phyloP scores from a whole-genome alignment of 768 basidiomycete species.

The Dictyophora rubrovolvata region DNA sequence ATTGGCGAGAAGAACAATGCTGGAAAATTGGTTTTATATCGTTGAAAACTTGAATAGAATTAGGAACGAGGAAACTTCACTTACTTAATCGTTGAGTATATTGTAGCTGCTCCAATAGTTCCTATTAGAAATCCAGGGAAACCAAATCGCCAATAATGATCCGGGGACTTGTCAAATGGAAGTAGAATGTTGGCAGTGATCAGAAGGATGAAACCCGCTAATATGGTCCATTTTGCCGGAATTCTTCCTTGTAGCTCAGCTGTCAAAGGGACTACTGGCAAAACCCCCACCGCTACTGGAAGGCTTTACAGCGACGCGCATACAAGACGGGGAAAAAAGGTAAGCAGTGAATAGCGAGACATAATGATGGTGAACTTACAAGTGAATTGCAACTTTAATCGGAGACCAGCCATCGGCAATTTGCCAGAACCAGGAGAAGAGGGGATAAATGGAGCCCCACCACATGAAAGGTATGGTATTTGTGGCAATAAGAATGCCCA shows the following conservation, averaged over 20 bases:
- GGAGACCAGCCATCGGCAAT: conserved; percentile 32
- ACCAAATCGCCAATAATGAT: conserved; percentile 34
- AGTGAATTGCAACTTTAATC: conserved; percentile 29
- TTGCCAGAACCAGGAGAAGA: conserved; percentile 32
- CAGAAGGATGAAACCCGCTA: conserved; percentile 29
- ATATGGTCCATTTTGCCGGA: conserved; percentile 36
- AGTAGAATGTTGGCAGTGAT: conserved; percentile 32
- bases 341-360: conserved; percentile 3
- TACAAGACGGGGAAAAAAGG: not conserved
- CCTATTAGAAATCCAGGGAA: conserved; percentile 46
- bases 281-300: conserved; percentile 28
- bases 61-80: conserved; percentile 12
- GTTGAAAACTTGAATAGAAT: too few species aligned
- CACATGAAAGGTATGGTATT: conserved; percentile 32
- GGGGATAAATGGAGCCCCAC: conserved; percentile 28
- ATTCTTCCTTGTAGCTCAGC: conserved; percentile 27
- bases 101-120: conserved; percentile 33
- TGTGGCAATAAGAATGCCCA: conserved; percentile 28
- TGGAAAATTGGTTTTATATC: conserved; percentile 17
- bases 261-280: conserved; percentile 26
- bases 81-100: conserved; percentile 40
- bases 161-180: conserved; percentile 28
- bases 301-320: not conserved
- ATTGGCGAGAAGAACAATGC: conserved; percentile 41
- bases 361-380: conserved; percentile 23